Percentiles rank a stretch among this genome's conserved stretches.
Evolutionary conservation across 73 alveolate species (phyloP).

Genomic region (Blepharisma stoltei): DNA sequence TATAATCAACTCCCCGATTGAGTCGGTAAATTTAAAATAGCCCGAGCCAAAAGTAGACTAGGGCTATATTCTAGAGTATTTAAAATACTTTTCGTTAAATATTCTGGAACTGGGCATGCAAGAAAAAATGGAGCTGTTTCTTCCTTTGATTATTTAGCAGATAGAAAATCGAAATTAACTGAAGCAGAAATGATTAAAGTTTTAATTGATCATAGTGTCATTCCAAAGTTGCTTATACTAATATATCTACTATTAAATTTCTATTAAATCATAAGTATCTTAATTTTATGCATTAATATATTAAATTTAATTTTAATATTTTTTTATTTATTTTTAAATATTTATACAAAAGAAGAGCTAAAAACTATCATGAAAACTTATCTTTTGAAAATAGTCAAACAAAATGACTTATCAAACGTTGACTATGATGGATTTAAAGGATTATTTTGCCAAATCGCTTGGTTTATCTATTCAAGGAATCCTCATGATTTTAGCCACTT

Average conservation of each 20-base stretch:
- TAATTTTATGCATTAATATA: too few relatives aligned
- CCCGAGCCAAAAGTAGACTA: too few relatives aligned
- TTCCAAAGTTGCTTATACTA: constrained; percentile 35
- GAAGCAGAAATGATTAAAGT: constrained; percentile 58
- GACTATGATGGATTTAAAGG: constrained; percentile 43
- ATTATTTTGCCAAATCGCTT: constrained; percentile 52
- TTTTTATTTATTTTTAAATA: too few relatives aligned
- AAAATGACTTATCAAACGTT: constrained; percentile 41
- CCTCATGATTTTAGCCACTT: constrained; percentile 60
- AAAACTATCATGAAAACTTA: constrained; percentile 32
- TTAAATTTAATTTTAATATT: too few relatives aligned
- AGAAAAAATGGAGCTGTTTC: constrained; percentile 32
- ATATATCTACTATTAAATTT: too few relatives aligned
- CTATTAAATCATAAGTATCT: too few relatives aligned
- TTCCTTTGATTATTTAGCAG: constrained; percentile 44
- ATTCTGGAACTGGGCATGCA: constrained; percentile 50
- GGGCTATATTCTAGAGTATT: constrained; percentile 37
- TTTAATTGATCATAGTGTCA: constrained; percentile 60
- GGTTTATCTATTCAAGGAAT: constrained; percentile 44
- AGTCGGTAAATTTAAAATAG: too few relatives aligned
- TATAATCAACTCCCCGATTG: too few relatives aligned
- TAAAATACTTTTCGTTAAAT: constrained; percentile 49
- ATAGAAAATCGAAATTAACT: constrained; percentile 41
- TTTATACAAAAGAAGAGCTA: constrained; percentile 41
- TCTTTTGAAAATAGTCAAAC: constrained; percentile 28